Base-by-base conservation (phyloP, 2,329 filamentous ascomycete species). In the Pestalotiopsis sp. region DNA sequence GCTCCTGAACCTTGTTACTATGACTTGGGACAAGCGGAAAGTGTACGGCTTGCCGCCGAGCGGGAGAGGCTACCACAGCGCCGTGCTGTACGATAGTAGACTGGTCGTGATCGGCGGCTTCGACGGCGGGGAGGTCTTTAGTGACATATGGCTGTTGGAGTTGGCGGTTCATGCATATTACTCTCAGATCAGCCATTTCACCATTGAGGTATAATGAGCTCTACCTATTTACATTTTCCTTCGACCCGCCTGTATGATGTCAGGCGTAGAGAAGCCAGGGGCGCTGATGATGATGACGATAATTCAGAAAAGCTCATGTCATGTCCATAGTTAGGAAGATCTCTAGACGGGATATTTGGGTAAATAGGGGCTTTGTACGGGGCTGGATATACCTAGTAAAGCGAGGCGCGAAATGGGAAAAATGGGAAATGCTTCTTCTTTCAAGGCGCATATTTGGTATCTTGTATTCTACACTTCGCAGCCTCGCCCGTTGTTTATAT, bases 161-260 rank as follows among this genome's bases (percentile, higher is more conserved):
- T 80, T 92, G 73, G 90, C 89, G 2, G 89, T 92, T 12, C 90
- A 92, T 78, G 87, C 90, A 49, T 92, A 92, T 77, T 92, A 92
- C 75, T 91, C 90, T 70, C 90, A 92, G 79, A 92, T 92, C 76
- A 91, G 89, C 77, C 90, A 92, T 78, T 92, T 92, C 73, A 89
- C 84, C 52, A 92, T 92, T 73, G 89, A 91, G 75, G 88, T 92
- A 38, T 62, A 41, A 39, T 23, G 36, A 39, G 59, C 31, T 39
- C 17, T 20, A 20, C 17, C 31, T 62, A 36, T 13, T 36, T 12
- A 17, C 12, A 9, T 27, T 59, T 27, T 59, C 20, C 14, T 27
- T 27, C 23, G 11, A 25, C 25, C 17, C 25, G 57, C 23, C 20
- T 5, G 27, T 36, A 14, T 31, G 57, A 59, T 59, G 11, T 59